Evolutionary conservation across 148 eudicot genomes (phyloP), one percentile per base, ranked within the genome.

Genomic region (Fagopyrum esculentum): DNA sequence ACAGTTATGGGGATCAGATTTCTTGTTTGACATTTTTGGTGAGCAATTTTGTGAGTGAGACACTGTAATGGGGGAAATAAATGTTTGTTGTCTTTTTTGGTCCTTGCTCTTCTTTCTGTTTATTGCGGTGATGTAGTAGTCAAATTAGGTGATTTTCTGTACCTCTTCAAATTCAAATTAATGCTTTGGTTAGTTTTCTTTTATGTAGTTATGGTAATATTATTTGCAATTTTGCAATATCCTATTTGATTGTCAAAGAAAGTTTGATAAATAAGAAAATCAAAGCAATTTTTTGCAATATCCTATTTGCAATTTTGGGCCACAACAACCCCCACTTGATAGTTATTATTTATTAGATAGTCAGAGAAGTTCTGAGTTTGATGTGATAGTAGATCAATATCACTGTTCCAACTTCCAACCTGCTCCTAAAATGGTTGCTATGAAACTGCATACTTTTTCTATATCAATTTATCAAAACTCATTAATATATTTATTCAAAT

Each of bases 111-210:
- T 57, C 30, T 57, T 61, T 29, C 35, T 61, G 9, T 13, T 29
- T 9, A 6, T 13, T 15, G 9, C 15, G 22, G 43, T 4, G 30
- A 11, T 29, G 68, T 61, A 61, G 29, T 11, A 40, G 68, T 61
- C 43, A 61, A 61, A 61, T 15, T 61, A 61, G 68, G 68, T 61
- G 43, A 61, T 61, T 61, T 61, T 13, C 68, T 61, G 43, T 61
- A 26, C 68, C 13, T 61, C 68, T 26, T 61, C 60, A 16, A 16
- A 11, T 51, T 11, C 13, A 22, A 22, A 50, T 6, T 52, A 15
- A 52, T 15, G 17, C 17, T 16, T 52, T 15, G 6, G 57, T 51
- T 51, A 12, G 12, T 51, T 51, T n/a, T 52, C 57, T 52, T 52
- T 1, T 51, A 15, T 52, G 57, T 52, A 15, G 17, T 52, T 15